Conservation (phyloP, 306 rosid species). For the Pterocarpus macrocarpus region DNA sequence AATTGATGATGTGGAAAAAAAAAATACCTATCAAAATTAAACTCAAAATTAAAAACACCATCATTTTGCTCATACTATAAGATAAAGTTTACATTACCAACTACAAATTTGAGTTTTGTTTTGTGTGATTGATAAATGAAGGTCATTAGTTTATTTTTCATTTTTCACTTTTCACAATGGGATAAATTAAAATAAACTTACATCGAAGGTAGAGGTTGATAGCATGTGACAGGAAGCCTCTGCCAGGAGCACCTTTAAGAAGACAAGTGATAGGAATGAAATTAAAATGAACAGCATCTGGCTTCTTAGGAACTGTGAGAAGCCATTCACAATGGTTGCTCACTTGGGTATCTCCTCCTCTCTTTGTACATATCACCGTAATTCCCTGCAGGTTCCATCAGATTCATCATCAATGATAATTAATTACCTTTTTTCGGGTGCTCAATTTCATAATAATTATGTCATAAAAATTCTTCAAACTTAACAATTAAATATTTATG, state of each 20-base stretch:
- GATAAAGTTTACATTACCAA: too few species aligned
- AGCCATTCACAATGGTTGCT: conserved; percentile 87
- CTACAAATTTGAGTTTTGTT: too few species aligned
- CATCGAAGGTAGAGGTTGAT: conserved; percentile 94
- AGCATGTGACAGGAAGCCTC: conserved; percentile 89
- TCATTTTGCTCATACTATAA: too few species aligned
- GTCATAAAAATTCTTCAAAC: too few species aligned
- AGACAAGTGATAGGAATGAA: conserved; percentile 91
- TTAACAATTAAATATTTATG: background rate
- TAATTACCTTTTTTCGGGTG: background rate
- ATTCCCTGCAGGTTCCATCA: conserved; percentile 67
- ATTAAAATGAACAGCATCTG: conserved; percentile 71
- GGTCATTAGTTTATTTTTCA: too few species aligned
- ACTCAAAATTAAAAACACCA: too few species aligned
- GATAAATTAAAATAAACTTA: conserved; percentile 53
- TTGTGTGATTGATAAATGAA: too few species aligned
- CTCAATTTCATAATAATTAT: background rate
- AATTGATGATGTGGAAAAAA: too few species aligned
- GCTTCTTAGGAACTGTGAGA: conserved; percentile 67
- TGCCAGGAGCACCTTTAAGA: conserved; percentile 79
- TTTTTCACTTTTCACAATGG: background rate
- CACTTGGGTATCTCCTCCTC: conserved; percentile 74
- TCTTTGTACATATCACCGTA: conserved; percentile 74
- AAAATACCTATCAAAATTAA: too few species aligned
- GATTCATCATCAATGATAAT: background rate